Base-by-base conservation (phyloP, 352 stramenopile genomes). In the Phytophthora agathidicida region DNA sequence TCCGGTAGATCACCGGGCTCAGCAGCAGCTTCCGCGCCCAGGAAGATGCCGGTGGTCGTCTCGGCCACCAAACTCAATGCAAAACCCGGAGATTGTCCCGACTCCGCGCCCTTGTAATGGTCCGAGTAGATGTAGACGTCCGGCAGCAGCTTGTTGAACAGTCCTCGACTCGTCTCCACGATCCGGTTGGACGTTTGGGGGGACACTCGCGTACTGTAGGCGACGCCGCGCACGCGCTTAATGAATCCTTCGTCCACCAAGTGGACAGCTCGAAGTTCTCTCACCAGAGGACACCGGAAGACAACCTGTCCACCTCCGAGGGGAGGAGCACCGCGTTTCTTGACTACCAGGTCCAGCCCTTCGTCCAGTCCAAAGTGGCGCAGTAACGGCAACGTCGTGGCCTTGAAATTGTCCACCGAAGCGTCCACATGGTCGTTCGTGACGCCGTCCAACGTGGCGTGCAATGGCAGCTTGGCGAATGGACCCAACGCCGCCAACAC, bases 61-160 rank as follows among this genome's bases (percentile, higher is more conserved):
- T 99, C 96, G 0, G 96, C 94, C n/a, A 98, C 90, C 8, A 99
- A 77, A 23, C 92, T 89, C 16, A 98, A 66, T 51, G 88, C 91
- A 51, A 98, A 96, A 26, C 96, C 96, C 1, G 97, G 96, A 55
- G 83, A 95, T 50, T 93, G 80, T 5, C 86, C 86, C 7, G 86
- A 96, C 59, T 96, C 86, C 23, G 85, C 75, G 32, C 92, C 93
- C 53, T 96, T 98, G 75, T 99, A 98, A 60, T 98, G 96, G 77
- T 99, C 98, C 27, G 97, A 99, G 76, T 98, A 97, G 61, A 99
- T 99, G 86, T 99, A 99, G 37, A 99, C 97, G 69, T 99, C 98
- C 0, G 98, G 97, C 20, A 99, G 69, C 31, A 99, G 86, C 59
- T 97, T 84, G 71, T 99, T 99, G 59, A 99, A 98, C 4, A 99